Evolutionary conservation across 2,329 filamentous ascomycete genomes (phyloP).

Genomic region (Ophiocordyceps sinensis): DNA sequence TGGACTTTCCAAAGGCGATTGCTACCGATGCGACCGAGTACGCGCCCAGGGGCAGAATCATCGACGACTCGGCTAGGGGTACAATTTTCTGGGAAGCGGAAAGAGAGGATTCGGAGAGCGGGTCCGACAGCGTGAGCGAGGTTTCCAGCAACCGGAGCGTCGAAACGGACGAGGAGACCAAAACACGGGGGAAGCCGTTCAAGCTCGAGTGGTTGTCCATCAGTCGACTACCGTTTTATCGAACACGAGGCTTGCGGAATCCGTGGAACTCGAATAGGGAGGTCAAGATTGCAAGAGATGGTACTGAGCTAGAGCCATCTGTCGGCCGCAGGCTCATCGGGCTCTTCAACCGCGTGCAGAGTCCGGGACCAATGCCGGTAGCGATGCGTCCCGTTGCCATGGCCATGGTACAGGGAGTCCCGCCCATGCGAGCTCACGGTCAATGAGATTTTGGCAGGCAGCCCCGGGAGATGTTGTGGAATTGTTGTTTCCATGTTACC

Average conservation of each 20-base stretch:
- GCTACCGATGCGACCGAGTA: constrained; percentile 63
- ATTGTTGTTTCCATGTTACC: too few relatives aligned
- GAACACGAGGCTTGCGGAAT: constrained; percentile 75
- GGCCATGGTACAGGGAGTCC: constrained; percentile 22
- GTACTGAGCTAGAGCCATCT: constrained; percentile 77
- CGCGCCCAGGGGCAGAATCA: constrained; percentile 71
- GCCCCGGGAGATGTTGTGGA: too few relatives aligned
- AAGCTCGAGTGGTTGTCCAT: constrained; percentile 83
- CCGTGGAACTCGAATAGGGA: constrained; percentile 92
- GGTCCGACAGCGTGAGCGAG: constrained; percentile 28
- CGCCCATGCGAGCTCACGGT: constrained; percentile 21
- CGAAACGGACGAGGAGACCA: constrained; percentile 31
- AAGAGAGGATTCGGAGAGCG: constrained; percentile 34
- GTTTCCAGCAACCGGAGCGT: constrained; percentile 22
- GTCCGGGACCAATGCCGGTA: constrained; percentile 17
- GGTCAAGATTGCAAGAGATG: constrained; percentile 90
- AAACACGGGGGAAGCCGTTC: constrained; percentile 85
- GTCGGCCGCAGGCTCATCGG: constrained; percentile 64
- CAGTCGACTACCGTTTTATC: constrained; percentile 71
- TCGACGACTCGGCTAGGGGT: constrained; percentile 83
- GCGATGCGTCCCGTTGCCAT: constrained; percentile 17
- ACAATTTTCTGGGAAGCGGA: constrained; percentile 96
- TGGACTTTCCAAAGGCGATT: constrained; percentile 65
- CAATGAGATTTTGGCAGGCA: constrained; percentile 4
- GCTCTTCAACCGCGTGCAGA: constrained; percentile 54